Conservation (phyloP, 2,329 filamentous ascomycete genomes). For the Huntiella moniliformis region DNA sequence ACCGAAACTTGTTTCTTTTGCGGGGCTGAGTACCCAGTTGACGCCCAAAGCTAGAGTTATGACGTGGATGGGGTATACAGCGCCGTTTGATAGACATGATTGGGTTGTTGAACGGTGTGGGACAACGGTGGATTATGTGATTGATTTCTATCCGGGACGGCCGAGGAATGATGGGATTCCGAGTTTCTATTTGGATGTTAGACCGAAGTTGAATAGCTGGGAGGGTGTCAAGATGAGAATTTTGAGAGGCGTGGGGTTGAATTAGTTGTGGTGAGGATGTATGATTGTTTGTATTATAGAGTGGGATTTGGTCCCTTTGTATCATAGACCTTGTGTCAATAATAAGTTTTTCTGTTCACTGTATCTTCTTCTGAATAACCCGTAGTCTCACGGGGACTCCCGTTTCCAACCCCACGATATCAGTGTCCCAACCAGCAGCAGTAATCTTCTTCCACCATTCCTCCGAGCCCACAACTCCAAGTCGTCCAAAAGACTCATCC, state of each 20-base stretch:
- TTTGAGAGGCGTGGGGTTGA: conserved; percentile 30
- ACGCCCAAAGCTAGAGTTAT: conserved; percentile 73
- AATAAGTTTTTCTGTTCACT: conserved; percentile 2
- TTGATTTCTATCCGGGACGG: conserved; percentile 84
- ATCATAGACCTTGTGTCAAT: conserved; percentile 14
- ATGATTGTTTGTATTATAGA: background rate
- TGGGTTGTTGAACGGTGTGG: conserved; percentile 93
- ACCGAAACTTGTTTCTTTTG: conserved; percentile 67
- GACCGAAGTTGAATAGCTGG: conserved; percentile 49
- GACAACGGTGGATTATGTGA: conserved; percentile 75
- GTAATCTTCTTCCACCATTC: conserved; percentile 11
- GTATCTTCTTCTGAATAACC: conserved; percentile 3
- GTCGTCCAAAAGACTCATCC: background rate
- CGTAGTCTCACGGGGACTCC: conserved; percentile 19
- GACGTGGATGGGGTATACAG: conserved; percentile 67
- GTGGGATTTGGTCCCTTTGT: conserved; percentile 11
- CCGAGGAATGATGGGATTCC: conserved; percentile 21
- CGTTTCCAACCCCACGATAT: conserved; percentile 21
- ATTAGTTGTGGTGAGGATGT: conserved; percentile 17
- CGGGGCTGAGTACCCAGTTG: conserved; percentile 48
- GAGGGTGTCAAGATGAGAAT: conserved; percentile 50
- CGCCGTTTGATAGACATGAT: conserved; percentile 90
- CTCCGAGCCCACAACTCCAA: background rate
- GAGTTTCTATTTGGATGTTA: conserved; percentile 49
- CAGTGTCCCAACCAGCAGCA: conserved; percentile 20